phyloP scores from a whole-genome alignment of 495 filamentous ascomycete genomes.

The Polyplosphaeria fusca region DNA sequence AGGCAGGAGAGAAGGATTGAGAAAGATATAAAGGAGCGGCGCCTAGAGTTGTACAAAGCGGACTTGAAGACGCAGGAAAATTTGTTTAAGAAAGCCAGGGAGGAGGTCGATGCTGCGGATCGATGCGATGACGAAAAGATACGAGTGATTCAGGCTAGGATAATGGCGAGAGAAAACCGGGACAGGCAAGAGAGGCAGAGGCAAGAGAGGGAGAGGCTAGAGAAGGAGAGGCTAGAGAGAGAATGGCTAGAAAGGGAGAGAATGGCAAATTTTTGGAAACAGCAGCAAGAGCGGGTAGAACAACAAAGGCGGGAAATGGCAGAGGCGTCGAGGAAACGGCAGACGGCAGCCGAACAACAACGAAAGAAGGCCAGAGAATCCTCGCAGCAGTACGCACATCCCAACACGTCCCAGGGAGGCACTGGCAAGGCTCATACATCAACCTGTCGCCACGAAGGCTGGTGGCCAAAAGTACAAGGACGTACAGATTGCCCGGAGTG shows the following conservation, averaged over 20 bases:
- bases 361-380: conserved; percentile 1
- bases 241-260: conserved; percentile 5
- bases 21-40: conserved; percentile 37
- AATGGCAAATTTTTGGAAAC: not conserved
- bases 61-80: conserved; percentile 26
- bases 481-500: conserved; percentile 29
- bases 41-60: conserved; percentile 25
- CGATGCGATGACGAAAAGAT: conserved; percentile 19
- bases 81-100: conserved; percentile 21
- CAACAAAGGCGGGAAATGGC: conserved; percentile 16
- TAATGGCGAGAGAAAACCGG: conserved; percentile 9
- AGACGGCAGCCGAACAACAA: not conserved
- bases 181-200: conserved; percentile 26
- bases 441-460: conserved; percentile 32
- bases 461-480: conserved; percentile 36
- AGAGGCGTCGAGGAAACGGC: conserved; percentile 18
- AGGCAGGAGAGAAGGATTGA: conserved; percentile 38
- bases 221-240: conserved; percentile 28
- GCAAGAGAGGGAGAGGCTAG: conserved; percentile 12
- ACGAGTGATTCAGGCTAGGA: conserved; percentile 7
- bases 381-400: conserved; percentile 2
- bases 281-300: conserved; percentile 20
- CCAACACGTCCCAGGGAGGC: not conserved
- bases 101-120: conserved; percentile 22
- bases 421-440: not conserved